Conservation (phyloP, 176 grass and related monocot genomes). For the Aegilops longissima region DNA sequence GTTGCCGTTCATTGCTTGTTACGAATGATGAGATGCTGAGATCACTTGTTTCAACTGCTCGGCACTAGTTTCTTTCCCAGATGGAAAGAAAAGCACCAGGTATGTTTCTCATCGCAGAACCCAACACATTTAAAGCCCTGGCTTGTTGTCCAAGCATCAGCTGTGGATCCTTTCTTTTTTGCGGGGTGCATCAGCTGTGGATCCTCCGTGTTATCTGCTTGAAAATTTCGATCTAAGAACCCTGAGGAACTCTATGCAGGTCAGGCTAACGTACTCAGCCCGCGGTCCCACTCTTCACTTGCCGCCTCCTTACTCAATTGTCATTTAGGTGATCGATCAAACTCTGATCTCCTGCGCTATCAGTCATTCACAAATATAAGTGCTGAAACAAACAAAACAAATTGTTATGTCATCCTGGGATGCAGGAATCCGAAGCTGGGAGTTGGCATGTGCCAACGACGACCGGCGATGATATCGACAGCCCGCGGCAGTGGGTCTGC, state of each 20-base stretch:
- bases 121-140: background rate
- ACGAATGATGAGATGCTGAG: conserved; percentile 98
- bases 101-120: conserved; percentile 18
- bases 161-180: background rate
- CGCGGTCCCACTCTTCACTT: conserved; percentile 60
- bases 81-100: conserved; percentile 99
- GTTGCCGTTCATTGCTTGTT: conserved; percentile 68
- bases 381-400: background rate
- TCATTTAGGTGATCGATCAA: conserved; percentile 72
- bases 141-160: background rate
- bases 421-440: conserved; percentile 87
- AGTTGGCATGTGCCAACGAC: conserved; percentile 87
- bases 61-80: conserved; percentile 93
- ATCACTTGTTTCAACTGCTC: conserved; percentile 93
- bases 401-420: background rate
- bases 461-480: conserved; percentile 81
- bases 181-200: background rate
- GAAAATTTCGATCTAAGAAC: background rate
- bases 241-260: conserved; percentile 41
- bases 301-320: conserved; percentile 87
- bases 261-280: conserved; percentile 59
- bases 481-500: conserved; percentile 77
- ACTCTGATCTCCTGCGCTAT: background rate
- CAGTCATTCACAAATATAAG: background rate
- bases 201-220: background rate